Percentiles rank a stretch among this genome's conserved stretches.
Evolutionary conservation across 2,329 filamentous ascomycete genomes (phyloP).

Genomic region (Botryotinia narcissicola): DNA sequence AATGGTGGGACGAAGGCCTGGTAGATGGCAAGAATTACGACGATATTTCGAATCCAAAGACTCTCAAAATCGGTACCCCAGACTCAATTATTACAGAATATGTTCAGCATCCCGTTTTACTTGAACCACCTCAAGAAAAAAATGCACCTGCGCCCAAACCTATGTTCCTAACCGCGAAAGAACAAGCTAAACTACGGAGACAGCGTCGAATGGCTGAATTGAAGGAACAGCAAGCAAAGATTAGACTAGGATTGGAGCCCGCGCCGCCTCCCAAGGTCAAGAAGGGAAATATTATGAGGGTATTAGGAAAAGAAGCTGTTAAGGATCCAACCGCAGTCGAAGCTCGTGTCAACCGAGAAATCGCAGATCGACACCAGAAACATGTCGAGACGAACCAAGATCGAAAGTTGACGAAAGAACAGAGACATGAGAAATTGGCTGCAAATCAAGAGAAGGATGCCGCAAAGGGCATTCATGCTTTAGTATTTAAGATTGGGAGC

Average conservation of each 20-base stretch:
- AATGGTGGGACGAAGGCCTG: conserved; percentile 97
- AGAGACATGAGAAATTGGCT: conserved; percentile 79
- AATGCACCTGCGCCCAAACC: conserved; percentile 76
- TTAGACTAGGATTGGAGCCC: conserved; percentile 82
- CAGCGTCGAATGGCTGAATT: conserved; percentile 89
- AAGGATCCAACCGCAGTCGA: conserved; percentile 98
- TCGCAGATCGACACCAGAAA: conserved; percentile 76
- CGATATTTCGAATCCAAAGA: conserved; percentile 60
- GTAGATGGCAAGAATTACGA: conserved; percentile 74
- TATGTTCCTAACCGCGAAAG: conserved; percentile 87
- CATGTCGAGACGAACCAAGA: conserved; percentile 80
- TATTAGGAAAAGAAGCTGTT: conserved; percentile 80
- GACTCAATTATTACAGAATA: conserved; percentile 88
- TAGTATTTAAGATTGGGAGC: conserved; percentile 85
- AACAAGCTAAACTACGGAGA: conserved; percentile 85
- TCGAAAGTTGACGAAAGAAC: conserved; percentile 83
- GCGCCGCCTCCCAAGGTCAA: conserved; percentile 95
- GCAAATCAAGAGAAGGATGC: conserved; percentile 84
- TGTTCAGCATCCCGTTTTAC: conserved; percentile 86
- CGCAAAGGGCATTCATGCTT: conserved; percentile 76
- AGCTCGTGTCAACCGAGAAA: conserved; percentile 87
- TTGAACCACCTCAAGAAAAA: conserved; percentile 89
- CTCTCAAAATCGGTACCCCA: conserved; percentile 70
- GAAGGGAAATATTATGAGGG: conserved; percentile 95
- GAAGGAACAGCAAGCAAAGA: conserved; percentile 96